Evolutionary conservation across 768 basidiomycete species (phyloP), one percentile per base, ranked within the genome.

Genomic region (Tylopilus intermedius): DNA sequence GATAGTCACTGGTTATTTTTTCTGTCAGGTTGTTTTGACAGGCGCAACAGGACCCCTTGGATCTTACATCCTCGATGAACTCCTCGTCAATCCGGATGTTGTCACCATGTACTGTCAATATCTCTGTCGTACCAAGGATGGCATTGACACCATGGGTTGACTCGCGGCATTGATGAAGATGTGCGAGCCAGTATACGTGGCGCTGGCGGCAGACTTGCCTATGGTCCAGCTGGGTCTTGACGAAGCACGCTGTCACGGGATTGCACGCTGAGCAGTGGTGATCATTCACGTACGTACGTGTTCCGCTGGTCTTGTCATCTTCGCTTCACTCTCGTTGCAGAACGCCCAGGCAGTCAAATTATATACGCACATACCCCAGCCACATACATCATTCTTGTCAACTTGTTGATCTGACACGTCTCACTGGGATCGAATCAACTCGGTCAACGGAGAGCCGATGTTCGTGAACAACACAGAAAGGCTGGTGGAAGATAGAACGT

Each of bases 271-370:
- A 33, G 70, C 68, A 4, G 80, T 79, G 1, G 66, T 69, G 38
- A 69, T 81, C 15, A 72, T 82, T 11, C 79, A 80, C 60, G 75
- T 76, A 53, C 39, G 65, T 58, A 8, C 5, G 4, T 1, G 21
- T 27, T 8, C 6, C 32, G 27, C 15, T 9, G 8, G 47, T 38
- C 39, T n/a, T 47, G 37, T 27, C 26, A 30, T 18, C 11, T n/a
- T 35, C 27, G n/a, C 10, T 14, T 29, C 15, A n/a, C 18, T 18
- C 18, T 24, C 18, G 9, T 27, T 45, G 29, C 46, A 78, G 76
- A 80, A 76, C 47, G 79, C 78, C 8, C 81, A 80, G 80, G 73
- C 76, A 1, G 80, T 82, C 51, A 81, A 82, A 61, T 81, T 82
- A 18, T 18, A 18, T 18, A 18, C 18, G 18, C 18, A 18, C 18